Conservation (phyloP, 2,329 filamentous ascomycete genomes). For the Aureobasidium sp. region DNA sequence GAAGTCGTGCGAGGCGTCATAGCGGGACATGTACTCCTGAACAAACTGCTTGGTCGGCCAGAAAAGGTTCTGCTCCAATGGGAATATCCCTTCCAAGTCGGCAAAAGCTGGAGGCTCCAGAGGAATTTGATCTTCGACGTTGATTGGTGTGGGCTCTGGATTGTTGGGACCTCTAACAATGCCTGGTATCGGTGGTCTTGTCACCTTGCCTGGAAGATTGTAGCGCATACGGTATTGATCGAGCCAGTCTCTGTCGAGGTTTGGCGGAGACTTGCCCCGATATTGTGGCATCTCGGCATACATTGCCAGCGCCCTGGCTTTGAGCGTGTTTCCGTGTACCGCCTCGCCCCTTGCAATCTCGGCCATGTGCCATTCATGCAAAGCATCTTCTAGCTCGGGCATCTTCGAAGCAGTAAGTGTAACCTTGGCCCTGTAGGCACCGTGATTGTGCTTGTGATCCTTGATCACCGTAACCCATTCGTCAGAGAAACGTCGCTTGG, state of each 20-base stretch:
- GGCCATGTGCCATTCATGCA: conserved; percentile 21
- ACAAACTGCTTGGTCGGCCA: conserved; percentile 50
- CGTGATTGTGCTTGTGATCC: conserved; percentile 21
- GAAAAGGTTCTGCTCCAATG: conserved; percentile 22
- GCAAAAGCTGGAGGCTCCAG: conserved; percentile 17
- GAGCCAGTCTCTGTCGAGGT: conserved; percentile 20
- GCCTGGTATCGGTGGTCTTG: conserved; percentile 10
- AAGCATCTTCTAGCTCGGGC: conserved; percentile 20
- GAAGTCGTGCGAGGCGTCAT: conserved; percentile 86
- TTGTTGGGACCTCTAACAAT: conserved; percentile 10
- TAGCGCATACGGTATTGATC: conserved; percentile 21
- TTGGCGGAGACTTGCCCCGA: conserved; percentile 18
- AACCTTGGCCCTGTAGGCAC: conserved; percentile 12
- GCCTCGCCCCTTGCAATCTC: conserved; percentile 17
- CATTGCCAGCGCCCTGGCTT: conserved; percentile 20
- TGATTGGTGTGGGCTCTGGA: neutral
- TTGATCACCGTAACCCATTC: conserved; percentile 20
- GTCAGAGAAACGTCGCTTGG: conserved; percentile 19
- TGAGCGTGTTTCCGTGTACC: conserved; percentile 21
- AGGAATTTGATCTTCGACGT: neutral
- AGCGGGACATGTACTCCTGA: conserved; percentile 64
- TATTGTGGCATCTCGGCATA: conserved; percentile 20
- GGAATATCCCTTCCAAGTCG: conserved; percentile 16
- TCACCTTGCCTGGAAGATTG: conserved; percentile 17
- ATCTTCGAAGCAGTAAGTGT: conserved; percentile 15